phyloP scores from a whole-genome alignment of 176 grass and related monocot genomes.

The Calamus simplicifolius region DNA sequence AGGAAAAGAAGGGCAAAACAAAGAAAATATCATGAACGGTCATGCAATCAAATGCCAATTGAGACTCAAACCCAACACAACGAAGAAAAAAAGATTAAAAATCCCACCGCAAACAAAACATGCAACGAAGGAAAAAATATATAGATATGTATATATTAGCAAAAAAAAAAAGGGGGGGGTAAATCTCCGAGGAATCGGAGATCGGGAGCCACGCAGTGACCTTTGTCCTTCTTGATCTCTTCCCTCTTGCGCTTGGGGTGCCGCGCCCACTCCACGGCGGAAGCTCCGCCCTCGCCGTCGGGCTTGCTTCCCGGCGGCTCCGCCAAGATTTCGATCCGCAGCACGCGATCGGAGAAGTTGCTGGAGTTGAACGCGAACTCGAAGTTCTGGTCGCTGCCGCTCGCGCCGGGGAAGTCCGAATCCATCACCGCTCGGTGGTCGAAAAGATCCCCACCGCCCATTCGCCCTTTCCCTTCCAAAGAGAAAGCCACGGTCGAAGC shows the following conservation, averaged over 20 bases:
- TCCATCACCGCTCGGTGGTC: conserved; percentile 35
- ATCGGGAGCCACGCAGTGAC: conserved; percentile 6
- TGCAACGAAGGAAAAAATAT: no score
- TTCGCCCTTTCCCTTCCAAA: no score
- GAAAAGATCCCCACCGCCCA: conserved; percentile 11
- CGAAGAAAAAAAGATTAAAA: no score
- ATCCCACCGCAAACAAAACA: no score
- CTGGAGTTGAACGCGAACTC: conserved; percentile 87
- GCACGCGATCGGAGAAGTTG: conserved; percentile 78
- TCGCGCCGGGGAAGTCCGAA: conserved; percentile 50
- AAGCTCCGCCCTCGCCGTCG: conserved; percentile 17
- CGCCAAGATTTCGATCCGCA: conserved; percentile 66
- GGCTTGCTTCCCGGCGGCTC: conserved; percentile 27
- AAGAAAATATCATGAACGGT: no score
- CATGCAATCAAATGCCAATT: no score
- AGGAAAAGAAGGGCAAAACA: no score
- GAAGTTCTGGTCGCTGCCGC: conserved; percentile 41
- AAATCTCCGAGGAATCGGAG: no score
- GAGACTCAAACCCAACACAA: no score
- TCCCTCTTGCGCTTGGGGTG: conserved; percentile 59
- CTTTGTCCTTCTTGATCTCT: conserved; percentile 68
- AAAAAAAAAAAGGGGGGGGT: no score
- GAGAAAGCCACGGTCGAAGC: no score
- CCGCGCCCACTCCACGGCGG: conserved; percentile 53
- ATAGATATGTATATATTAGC: no score